These are phyloP conservation scores for Poa annua DNA, from an alignment of 176 grass and related monocot genomes.

Conservation along the genomic window DNA sequence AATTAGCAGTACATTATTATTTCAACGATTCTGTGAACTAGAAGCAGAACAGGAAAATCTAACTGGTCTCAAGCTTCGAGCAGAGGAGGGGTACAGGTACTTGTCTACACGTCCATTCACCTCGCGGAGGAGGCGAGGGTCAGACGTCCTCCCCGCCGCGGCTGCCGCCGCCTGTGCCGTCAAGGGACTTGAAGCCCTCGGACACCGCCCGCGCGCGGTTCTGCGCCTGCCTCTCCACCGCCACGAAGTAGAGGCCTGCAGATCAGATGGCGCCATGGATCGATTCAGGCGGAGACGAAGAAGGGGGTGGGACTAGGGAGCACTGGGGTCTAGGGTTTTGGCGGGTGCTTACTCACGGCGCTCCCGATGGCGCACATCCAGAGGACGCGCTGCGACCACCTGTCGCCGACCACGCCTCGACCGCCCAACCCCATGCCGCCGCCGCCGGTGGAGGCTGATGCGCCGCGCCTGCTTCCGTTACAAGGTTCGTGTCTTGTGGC, in stretches of 20 bases:
- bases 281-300: not conserved
- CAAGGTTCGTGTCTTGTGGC: not conserved
- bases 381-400: conserved; percentile 88
- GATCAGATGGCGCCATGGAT: not conserved
- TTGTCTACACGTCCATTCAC: conserved; percentile 19
- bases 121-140: conserved; percentile 26
- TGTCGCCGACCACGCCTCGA: conserved; percentile 64
- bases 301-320: not conserved
- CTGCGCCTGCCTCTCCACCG: conserved; percentile 90
- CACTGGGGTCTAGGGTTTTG: conserved; percentile 29
- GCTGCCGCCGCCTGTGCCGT: conserved; percentile 30
- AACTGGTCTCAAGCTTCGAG: conserved; percentile 13
- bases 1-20: conserved; percentile 55
- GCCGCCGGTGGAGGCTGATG: not conserved
- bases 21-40: conserved; percentile 25
- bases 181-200: conserved; percentile 64
- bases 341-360: conserved; percentile 67
- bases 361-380: conserved; percentile 84
- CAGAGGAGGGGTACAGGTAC: not conserved
- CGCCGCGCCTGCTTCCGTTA: conserved; percentile 32
- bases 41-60: conserved; percentile 8
- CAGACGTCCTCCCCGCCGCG: conserved; percentile 50
- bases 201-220: conserved; percentile 69
- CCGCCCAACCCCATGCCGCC: conserved; percentile 40
- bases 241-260: conserved; percentile 78